A percentile compares a stretch with the other conserved stretches of the same genome.
Conservation (phyloP, 2,329 filamentous ascomycete genomes). For the Penicillium hordei region DNA sequence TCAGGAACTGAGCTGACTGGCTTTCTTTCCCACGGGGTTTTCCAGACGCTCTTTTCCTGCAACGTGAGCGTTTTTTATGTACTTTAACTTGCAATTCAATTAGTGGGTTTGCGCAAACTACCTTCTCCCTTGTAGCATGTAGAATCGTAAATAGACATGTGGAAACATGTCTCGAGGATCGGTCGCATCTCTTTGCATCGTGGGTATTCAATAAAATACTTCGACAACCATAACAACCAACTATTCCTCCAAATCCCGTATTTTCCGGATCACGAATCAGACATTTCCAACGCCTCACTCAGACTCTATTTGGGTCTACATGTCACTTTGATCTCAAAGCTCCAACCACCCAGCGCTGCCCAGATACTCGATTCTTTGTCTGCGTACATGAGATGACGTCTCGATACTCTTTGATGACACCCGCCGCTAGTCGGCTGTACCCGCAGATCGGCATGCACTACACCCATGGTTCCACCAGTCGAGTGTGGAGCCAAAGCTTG, state of each 20-base stretch:
- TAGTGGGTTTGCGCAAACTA: background rate
- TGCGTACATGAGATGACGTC: conserved; percentile 6
- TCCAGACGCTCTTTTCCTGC: background rate
- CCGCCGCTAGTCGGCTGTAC: background rate
- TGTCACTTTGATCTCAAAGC: background rate
- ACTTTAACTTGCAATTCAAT: background rate
- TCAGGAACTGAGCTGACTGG: background rate
- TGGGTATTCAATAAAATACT: background rate
- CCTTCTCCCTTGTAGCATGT: background rate
- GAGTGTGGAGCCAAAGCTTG: background rate
- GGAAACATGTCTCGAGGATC: background rate
- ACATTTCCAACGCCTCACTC: background rate
- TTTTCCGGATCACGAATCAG: too few relatives aligned
- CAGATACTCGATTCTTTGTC: background rate
- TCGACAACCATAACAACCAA: background rate
- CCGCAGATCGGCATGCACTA: conserved; percentile 2
- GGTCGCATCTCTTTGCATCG: background rate
- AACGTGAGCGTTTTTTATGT: background rate
- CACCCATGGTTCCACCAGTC: background rate
- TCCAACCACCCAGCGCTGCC: background rate
- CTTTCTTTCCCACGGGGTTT: conserved; percentile 4
- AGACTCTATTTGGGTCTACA: background rate
- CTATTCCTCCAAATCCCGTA: background rate
- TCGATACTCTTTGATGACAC: conserved; percentile 6
- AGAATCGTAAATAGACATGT: background rate